phyloP scores from a whole-genome alignment of 148 eudicot species.

The Nepenthes mirabilis region DNA sequence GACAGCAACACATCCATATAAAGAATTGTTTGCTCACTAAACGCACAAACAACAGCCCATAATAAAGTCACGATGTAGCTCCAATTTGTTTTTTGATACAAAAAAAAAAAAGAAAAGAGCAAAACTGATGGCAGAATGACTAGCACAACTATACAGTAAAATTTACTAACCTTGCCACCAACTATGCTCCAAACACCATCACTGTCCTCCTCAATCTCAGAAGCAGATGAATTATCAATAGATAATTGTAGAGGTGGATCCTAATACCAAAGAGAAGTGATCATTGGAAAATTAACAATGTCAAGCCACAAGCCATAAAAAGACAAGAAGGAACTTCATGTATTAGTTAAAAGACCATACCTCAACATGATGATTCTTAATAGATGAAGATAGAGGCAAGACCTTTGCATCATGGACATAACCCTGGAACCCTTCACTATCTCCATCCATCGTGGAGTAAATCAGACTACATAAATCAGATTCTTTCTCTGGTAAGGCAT shows the following conservation, averaged over 20 bases:
- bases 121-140: constrained; percentile 1
- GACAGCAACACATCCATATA: too few relatives aligned
- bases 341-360: constrained; percentile 19
- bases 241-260: constrained; percentile 53
- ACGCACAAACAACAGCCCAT: too few relatives aligned
- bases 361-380: constrained; percentile 39
- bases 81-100: neutral
- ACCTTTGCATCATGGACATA: constrained; percentile 44
- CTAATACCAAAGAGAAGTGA: constrained; percentile 23
- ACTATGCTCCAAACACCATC: constrained; percentile 77
- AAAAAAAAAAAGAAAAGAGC: neutral
- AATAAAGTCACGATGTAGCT: neutral
- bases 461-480: constrained; percentile 17
- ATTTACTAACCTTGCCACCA: constrained; percentile 57
- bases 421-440: constrained; percentile 26
- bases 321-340: neutral
- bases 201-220: constrained; percentile 50
- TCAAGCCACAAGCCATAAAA: neutral
- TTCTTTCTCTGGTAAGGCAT: constrained; percentile 14
- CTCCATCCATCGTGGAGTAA: constrained; percentile 28
- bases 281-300: constrained; percentile 4
- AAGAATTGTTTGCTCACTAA: too few relatives aligned
- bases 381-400: constrained; percentile 19
- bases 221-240: constrained; percentile 48
- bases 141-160: constrained; percentile 4